A percentile compares a stretch with the other conserved stretches of the same genome.
Conservation (phyloP, 768 basidiomycete genomes). For the Xerocomellus dryophilus region DNA sequence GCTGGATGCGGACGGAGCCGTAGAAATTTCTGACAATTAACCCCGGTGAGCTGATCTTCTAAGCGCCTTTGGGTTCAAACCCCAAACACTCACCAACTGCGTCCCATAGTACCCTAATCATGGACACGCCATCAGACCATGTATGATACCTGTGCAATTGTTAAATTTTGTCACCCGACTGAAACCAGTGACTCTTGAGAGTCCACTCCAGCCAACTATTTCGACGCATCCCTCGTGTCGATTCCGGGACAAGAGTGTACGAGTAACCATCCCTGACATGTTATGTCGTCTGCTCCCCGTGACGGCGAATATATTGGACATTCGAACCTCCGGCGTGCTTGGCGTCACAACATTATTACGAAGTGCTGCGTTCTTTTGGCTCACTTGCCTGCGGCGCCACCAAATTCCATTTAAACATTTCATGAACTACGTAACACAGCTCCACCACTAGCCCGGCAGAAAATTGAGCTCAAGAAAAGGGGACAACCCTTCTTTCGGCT, state of each 20-base stretch:
- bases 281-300: not conserved
- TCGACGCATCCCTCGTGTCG: not conserved
- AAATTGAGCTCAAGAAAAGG: not conserved
- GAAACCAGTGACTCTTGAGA: not conserved
- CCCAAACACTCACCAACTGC: not conserved
- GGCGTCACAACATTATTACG: not conserved
- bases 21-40: slow-evolving; percentile 48
- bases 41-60: slow-evolving; percentile 7
- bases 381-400: not conserved
- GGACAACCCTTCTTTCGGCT: not conserved
- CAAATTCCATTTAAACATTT: not conserved
- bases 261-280: not conserved
- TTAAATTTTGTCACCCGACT: not conserved
- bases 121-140: not conserved
- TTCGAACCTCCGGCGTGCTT: not conserved
- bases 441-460: slow-evolving; percentile 6
- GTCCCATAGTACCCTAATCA: not conserved
- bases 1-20: slow-evolving; percentile 45
- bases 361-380: not conserved
- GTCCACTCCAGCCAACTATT: not conserved
- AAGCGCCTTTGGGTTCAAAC: not conserved
- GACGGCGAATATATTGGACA: not conserved
- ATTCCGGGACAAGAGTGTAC: not conserved
- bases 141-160: slow-evolving; percentile 10
- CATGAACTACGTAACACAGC: slow-evolving; percentile 15